Evolutionary conservation across 768 basidiomycete species (phyloP).

Genomic region (Suillus plorans): DNA sequence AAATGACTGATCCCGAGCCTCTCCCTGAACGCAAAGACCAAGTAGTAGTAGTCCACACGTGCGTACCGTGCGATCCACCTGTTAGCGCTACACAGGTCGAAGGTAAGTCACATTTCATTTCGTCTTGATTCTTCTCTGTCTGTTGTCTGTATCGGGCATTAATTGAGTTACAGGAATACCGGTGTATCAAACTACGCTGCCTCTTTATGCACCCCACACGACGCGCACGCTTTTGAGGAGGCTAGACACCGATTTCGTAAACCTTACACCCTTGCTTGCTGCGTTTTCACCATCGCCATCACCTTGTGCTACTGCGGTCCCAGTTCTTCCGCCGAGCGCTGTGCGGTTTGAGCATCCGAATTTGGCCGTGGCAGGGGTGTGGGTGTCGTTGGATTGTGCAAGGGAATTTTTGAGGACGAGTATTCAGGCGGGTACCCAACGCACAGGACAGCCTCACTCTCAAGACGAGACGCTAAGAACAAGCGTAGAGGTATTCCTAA

Average conservation of each 20-base stretch:
- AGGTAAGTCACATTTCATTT: conserved; percentile 42
- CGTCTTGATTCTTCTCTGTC: background rate
- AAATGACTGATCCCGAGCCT: background rate
- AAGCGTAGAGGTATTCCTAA: conserved; percentile 55
- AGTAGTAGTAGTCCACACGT: conserved; percentile 60
- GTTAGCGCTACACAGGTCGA: conserved; percentile 70
- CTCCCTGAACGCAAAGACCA: conserved; percentile 13
- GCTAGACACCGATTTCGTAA: conserved; percentile 79
- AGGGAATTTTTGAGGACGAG: conserved; percentile 37
- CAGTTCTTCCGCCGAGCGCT: conserved; percentile 42
- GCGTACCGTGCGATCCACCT: conserved; percentile 58
- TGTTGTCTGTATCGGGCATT: conserved; percentile 6
- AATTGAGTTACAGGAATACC: conserved; percentile 54
- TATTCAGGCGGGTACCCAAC: background rate
- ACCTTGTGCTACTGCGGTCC: conserved; percentile 24
- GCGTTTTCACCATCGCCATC: conserved; percentile 16
- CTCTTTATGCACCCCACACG: conserved; percentile 34
- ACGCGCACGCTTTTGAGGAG: conserved; percentile 52
- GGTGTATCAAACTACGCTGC: conserved; percentile 70
- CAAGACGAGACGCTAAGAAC: conserved; percentile 13
- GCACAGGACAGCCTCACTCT: background rate
- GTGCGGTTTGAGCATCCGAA: conserved; percentile 54
- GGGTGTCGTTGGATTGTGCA: conserved; percentile 64
- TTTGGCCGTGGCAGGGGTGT: conserved; percentile 55
- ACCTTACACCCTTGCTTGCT: conserved; percentile 56